A percentile compares a stretch with the other conserved stretches of the same genome.
phyloP scores from a whole-genome alignment of 1,139 yeast species.

The Wickerhamomyces sp. region DNA sequence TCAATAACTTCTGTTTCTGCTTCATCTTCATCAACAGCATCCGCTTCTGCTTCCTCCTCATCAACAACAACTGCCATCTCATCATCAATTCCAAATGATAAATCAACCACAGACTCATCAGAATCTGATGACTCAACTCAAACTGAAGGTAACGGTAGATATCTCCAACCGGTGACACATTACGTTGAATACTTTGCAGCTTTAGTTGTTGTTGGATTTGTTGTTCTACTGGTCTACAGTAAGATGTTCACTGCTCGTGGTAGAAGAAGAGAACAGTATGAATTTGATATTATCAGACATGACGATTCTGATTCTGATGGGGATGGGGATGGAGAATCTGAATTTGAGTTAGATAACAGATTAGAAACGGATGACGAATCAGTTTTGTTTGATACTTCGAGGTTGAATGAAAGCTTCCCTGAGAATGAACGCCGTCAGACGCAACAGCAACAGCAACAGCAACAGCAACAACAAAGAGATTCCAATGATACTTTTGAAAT shows the following conservation, averaged over 20 bases:
- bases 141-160: constrained; percentile 28
- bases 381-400: constrained; percentile 2
- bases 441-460: no score
- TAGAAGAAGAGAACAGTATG: constrained; percentile 64
- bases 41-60: constrained; percentile 1
- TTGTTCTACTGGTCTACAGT: constrained; percentile 48
- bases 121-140: constrained; percentile 5
- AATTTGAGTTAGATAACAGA: constrained; percentile 18
- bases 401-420: constrained; percentile 4
- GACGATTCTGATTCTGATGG: constrained; percentile 52
- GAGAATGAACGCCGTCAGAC: not conserved
- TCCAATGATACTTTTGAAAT: constrained; percentile 18
- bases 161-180: constrained; percentile 34
- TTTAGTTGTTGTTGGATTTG: constrained; percentile 55
- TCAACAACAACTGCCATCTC: constrained; percentile 2
- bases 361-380: constrained; percentile 9
- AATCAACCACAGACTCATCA: constrained; percentile 4
- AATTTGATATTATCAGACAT: constrained; percentile 72
- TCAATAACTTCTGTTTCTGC: not conserved
- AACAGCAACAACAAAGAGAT: constrained; percentile 3
- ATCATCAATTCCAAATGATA: not conserved
- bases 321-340: no score
- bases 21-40: not conserved
- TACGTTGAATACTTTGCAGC: constrained; percentile 57
- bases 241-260: constrained; percentile 43